Percentiles rank a stretch among this genome's conserved stretches.
These are phyloP conservation scores for Pleurotus ostreatus DNA, from an alignment of 768 basidiomycete species.

Conservation along the genomic window DNA sequence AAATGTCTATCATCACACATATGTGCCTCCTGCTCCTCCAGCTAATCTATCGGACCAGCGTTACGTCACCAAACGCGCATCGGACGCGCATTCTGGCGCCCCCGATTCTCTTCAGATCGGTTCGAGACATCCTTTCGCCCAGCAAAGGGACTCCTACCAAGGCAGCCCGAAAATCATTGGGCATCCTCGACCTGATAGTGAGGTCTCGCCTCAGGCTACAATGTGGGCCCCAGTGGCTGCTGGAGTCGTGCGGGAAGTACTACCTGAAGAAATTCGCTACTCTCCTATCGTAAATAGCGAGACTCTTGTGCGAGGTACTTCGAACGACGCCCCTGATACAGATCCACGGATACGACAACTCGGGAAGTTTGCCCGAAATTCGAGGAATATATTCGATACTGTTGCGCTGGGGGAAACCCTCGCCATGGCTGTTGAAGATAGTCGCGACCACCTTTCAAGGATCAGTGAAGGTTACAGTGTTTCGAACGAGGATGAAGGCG, in stretches of 20 bases:
- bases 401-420: constrained; percentile 27
- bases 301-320: neutral
- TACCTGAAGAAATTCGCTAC: constrained; percentile 42
- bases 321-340: neutral
- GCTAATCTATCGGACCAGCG: constrained; percentile 7
- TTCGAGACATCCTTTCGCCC: constrained; percentile 46
- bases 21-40: constrained; percentile 5
- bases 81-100: neutral
- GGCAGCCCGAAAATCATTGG: constrained; percentile 27
- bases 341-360: neutral
- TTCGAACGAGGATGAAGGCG: constrained; percentile 5
- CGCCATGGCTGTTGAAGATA: constrained; percentile 12
- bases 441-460: constrained; percentile 42
- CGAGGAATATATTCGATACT: constrained; percentile 35
- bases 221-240: constrained; percentile 51
- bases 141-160: constrained; percentile 31
- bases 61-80: constrained; percentile 7
- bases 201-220: constrained; percentile 36
- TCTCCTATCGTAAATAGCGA: constrained; percentile 38
- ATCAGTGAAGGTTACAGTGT: constrained; percentile 36
- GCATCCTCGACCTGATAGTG: constrained; percentile 29
- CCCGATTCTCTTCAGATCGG: constrained; percentile 31
- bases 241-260: constrained; percentile 38
- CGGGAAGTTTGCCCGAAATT: constrained; percentile 16
- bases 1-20: constrained; percentile 20